Conservation (phyloP, 73 alveolate species). For the Vitrella brassicaformis region DNA sequence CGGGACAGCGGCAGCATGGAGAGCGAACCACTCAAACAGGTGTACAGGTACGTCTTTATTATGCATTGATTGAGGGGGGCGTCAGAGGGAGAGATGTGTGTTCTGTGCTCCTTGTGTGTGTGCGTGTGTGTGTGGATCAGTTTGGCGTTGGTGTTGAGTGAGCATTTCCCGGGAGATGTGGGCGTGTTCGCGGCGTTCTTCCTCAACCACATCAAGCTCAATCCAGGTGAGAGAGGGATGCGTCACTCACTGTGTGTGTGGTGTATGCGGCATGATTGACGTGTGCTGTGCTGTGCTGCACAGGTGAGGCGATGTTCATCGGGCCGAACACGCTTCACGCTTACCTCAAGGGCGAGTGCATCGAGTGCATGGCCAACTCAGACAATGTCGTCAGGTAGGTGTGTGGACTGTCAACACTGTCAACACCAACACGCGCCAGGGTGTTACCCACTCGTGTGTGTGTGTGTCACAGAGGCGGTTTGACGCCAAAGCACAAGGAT, state of each 20-base stretch:
- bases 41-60: too few species aligned
- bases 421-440: too few species aligned
- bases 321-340: conserved; percentile 93
- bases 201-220: conserved; percentile 68
- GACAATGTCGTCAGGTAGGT: conserved; percentile 93
- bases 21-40: too few species aligned
- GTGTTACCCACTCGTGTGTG: too few species aligned
- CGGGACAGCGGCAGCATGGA: too few species aligned
- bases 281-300: neutral
- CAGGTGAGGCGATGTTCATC: conserved; percentile 38
- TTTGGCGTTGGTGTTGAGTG: neutral
- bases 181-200: conserved; percentile 82
- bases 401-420: too few species aligned
- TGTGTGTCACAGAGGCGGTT: too few species aligned
- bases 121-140: neutral
- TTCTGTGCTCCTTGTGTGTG: too few species aligned
- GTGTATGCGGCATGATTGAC: neutral
- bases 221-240: conserved; percentile 74
- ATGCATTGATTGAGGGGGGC: too few species aligned
- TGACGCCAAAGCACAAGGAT: neutral
- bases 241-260: neutral
- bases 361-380: conserved; percentile 94
- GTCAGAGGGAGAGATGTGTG: too few species aligned
- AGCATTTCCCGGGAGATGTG: conserved; percentile 64
- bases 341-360: conserved; percentile 84